These are phyloP conservation scores for Erodium texanum DNA, from an alignment of 441 rosid species.

Conservation along the genomic window DNA sequence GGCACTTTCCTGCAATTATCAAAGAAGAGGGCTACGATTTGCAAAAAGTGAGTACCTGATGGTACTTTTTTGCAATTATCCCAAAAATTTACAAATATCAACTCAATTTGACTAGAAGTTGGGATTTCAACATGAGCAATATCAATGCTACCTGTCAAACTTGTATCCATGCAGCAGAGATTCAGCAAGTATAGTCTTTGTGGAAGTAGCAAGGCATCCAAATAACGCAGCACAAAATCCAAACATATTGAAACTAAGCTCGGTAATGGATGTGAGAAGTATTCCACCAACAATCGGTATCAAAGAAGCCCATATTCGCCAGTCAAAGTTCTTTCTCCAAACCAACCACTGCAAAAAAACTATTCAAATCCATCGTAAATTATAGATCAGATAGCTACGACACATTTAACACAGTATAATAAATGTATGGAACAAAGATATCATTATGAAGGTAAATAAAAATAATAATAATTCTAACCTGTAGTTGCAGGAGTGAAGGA, in stretches of 20 bases:
- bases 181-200: constrained; percentile 96
- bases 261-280: constrained; percentile 88
- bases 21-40: no score
- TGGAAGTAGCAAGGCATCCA: constrained; percentile 97
- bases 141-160: constrained; percentile 68
- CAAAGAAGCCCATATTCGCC: constrained; percentile 94
- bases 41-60: no score
- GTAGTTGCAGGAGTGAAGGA: constrained; percentile 98
- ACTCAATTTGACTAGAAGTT: no score
- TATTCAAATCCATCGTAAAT: constrained; percentile 24
- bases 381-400: constrained; percentile 13
- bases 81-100: no score
- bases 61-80: no score
- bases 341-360: constrained; percentile 96
- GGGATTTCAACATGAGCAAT: no score
- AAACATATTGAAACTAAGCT: constrained; percentile 89
- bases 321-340: constrained; percentile 92
- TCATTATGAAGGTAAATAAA: no score
- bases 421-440: no score
- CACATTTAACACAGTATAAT: no score
- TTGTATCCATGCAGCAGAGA: constrained; percentile 93
- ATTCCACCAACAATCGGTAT: constrained; percentile 96
- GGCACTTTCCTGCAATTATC: no score
- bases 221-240: constrained; percentile 95
- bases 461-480: constrained; percentile 38